Conservation (phyloP, 2,329 filamentous ascomycete species). For the Aspergillus brunneoviolaceus region DNA sequence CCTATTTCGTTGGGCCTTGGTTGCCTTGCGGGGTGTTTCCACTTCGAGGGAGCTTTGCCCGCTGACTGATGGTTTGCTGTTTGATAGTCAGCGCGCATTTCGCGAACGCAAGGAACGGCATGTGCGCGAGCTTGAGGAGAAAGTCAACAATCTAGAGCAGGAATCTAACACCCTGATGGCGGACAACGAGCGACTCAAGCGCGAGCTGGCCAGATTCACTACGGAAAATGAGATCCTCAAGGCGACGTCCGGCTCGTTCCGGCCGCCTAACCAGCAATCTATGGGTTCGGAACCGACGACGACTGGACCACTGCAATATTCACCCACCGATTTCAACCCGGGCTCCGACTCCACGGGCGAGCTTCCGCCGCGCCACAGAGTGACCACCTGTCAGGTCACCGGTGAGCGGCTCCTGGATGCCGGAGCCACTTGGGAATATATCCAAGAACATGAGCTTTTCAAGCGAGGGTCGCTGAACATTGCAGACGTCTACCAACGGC, state of each 20-base stretch:
- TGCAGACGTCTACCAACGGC: slow-evolving; percentile 71
- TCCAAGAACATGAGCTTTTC: slow-evolving; percentile 76
- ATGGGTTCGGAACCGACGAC: slow-evolving; percentile 44
- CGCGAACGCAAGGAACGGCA: slow-evolving; percentile 93
- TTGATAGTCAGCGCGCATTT: slow-evolving; percentile 81
- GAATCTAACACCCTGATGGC: slow-evolving; percentile 69
- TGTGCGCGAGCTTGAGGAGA: slow-evolving; percentile 87
- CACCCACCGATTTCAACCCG: slow-evolving; percentile 69
- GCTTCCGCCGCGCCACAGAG: slow-evolving; percentile 61
- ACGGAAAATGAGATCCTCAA: slow-evolving; percentile 93
- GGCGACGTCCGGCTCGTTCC: slow-evolving; percentile 61
- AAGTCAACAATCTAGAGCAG: slow-evolving; percentile 74
- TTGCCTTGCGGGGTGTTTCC: background rate
- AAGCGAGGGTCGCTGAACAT: slow-evolving; percentile 78
- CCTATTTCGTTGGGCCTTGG: slow-evolving; percentile 16
- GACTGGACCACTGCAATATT: slow-evolving; percentile 69
- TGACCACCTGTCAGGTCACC: slow-evolving; percentile 61
- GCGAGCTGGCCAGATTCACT: slow-evolving; percentile 76
- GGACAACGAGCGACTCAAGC: slow-evolving; percentile 84
- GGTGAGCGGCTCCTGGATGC: slow-evolving; percentile 72
- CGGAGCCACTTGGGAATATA: slow-evolving; percentile 84
- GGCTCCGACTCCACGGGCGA: slow-evolving; percentile 56
- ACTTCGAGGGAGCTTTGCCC: background rate
- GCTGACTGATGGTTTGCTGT: background rate
- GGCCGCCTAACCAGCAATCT: slow-evolving; percentile 39